A percentile compares a stretch with the other conserved stretches of the same genome.
Conservation (phyloP, 768 basidiomycete genomes). For the Lentinula sp. region DNA sequence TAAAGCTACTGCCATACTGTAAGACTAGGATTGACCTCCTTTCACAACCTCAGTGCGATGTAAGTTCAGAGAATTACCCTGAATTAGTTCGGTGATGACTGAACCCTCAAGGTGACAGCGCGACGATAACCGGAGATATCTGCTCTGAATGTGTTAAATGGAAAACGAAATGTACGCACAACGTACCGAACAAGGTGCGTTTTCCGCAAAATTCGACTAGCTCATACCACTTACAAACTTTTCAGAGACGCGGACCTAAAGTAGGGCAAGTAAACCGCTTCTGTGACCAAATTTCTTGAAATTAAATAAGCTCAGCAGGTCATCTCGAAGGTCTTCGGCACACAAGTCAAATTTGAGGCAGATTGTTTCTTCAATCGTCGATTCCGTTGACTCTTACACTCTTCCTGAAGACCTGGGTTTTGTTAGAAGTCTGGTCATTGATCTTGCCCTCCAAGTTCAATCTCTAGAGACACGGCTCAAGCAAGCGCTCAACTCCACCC, state of each 20-base stretch:
- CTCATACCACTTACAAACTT: not conserved
- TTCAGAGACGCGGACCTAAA: conserved; percentile 6
- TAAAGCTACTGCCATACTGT: not conserved
- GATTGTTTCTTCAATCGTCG: not conserved
- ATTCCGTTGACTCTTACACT: not conserved
- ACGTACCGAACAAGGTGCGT: not conserved
- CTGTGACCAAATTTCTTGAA: not conserved
- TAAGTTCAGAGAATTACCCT: conserved; percentile 18
- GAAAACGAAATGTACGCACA: conserved; percentile 14
- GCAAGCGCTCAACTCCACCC: not conserved
- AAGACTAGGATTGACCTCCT: not conserved
- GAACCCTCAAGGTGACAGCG: conserved; percentile 31
- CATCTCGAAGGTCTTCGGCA: not conserved
- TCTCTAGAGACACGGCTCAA: not conserved
- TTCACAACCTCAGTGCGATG: conserved; percentile 35
- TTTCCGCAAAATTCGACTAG: not conserved
- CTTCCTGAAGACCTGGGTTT: not conserved
- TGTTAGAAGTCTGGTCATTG: not conserved
- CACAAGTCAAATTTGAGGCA: not conserved
- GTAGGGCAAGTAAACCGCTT: not conserved
- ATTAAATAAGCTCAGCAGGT: not conserved
- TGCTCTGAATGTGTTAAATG: conserved; percentile 36
- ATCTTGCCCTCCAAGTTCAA: not conserved
- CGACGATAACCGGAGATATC: conserved; percentile 28
- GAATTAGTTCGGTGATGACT: not conserved